Conservation (phyloP, 2,329 filamentous ascomycete genomes). For the Colletotrichum graminicola region DNA sequence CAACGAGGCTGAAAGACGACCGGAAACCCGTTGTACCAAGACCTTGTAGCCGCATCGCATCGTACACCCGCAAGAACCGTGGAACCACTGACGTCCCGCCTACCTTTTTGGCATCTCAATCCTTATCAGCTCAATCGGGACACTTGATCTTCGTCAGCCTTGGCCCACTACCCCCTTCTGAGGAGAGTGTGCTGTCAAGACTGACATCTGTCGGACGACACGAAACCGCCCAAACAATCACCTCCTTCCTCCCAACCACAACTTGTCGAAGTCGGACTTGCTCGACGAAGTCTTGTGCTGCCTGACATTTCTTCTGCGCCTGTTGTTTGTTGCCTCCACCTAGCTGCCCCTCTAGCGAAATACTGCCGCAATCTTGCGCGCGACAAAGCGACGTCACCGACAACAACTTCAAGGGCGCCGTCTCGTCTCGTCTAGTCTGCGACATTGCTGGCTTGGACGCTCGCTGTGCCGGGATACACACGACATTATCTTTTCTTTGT, state of each 20-base stretch:
- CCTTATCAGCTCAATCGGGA: conserved; percentile 34
- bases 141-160: conserved; percentile 30
- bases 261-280: conserved; percentile 6
- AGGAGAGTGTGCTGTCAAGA: conserved; percentile 26
- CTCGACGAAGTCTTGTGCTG: conserved; percentile 28
- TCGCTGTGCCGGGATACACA: conserved; percentile 25
- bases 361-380: conserved; percentile 5
- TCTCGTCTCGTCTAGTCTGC: not conserved
- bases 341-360: conserved; percentile 13
- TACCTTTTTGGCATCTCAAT: conserved; percentile 6
- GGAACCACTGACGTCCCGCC: conserved; percentile 11
- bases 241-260: conserved; percentile 1
- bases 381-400: conserved; percentile 19
- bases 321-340: conserved; percentile 7
- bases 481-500: conserved; percentile 23
- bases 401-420: conserved; percentile 2
- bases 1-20: conserved; percentile 19
- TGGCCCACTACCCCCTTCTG: conserved; percentile 36
- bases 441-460: conserved; percentile 17
- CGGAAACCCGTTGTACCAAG: conserved; percentile 5
- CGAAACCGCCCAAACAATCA: conserved; percentile 33
- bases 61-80: conserved; percentile 10
- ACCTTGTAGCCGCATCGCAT: conserved; percentile 3
- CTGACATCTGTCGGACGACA: conserved; percentile 31
- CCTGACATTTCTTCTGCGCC: conserved; percentile 11